phyloP scores from a whole-genome alignment of 2,329 filamentous ascomycete species.

The Neofusicoccum sp. region DNA sequence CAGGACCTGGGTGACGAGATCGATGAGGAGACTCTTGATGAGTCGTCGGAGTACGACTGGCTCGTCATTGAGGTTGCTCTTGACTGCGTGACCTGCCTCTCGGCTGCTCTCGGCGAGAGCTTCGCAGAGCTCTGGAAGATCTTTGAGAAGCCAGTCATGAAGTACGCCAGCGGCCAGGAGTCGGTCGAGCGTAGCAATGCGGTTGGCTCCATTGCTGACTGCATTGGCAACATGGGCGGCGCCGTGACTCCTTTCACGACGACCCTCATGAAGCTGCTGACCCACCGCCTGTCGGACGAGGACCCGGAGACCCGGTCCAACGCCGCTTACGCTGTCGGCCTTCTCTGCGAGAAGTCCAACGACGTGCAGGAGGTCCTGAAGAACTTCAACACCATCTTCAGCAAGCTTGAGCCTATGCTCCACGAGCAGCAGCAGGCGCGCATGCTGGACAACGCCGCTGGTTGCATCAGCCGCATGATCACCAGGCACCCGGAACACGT shows the following conservation, averaged over 20 bases:
- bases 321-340: conserved; percentile 84
- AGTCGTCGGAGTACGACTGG: conserved; percentile 96
- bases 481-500: conserved; percentile 80
- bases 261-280: conserved; percentile 72
- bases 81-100: conserved; percentile 82
- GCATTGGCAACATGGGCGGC: conserved; percentile 77
- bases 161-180: conserved; percentile 83
- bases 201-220: conserved; percentile 89
- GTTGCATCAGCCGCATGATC: conserved; percentile 90
- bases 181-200: conserved; percentile 84
- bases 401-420: conserved; percentile 82
- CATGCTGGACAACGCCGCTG: conserved; percentile 88
- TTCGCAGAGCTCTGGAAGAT: conserved; percentile 93
- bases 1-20: conserved; percentile 79
- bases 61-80: conserved; percentile 91
- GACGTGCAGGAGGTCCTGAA: conserved; percentile 71
- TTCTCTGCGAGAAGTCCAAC: conserved; percentile 78
- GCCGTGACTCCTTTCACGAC: conserved; percentile 80
- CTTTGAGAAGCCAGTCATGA: conserved; percentile 88
- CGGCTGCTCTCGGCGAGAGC: conserved; percentile 73
- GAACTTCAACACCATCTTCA: conserved; percentile 73
- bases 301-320: conserved; percentile 93
- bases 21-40: conserved; percentile 63
- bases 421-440: conserved; percentile 74
- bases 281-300: conserved; percentile 85